Evolutionary conservation across 2,329 filamentous ascomycete species (phyloP).

Genomic region (Aureobasidium sp.): DNA sequence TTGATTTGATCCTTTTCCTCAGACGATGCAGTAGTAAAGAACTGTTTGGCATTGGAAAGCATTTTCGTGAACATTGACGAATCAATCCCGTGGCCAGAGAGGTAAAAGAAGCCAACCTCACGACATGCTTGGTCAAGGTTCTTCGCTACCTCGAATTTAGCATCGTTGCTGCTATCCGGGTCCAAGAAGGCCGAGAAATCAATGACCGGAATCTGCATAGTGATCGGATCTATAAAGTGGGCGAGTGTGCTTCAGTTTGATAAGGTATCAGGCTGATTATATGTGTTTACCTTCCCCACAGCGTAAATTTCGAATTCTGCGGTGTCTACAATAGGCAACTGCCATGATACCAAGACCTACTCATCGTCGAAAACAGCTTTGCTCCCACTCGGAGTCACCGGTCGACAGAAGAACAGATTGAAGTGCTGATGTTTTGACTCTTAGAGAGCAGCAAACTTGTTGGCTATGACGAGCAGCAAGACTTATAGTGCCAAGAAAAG

Average conservation of each 20-base stretch:
- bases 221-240: background rate
- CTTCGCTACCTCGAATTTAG: slow-evolving; percentile 4
- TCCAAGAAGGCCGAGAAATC: slow-evolving; percentile 13
- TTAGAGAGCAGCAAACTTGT: background rate
- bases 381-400: no score
- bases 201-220: slow-evolving; percentile 8
- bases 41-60: slow-evolving; percentile 5
- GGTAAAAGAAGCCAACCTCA: slow-evolving; percentile 18
- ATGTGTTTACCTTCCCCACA: background rate
- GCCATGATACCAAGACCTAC: background rate
- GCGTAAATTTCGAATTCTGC: background rate
- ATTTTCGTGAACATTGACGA: background rate
- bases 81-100: slow-evolving; percentile 12
- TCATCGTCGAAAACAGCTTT: no score
- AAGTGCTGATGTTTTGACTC: background rate
- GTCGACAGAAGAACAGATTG: no score
- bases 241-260: no score
- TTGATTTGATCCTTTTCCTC: slow-evolving; percentile 5
- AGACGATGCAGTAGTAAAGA: background rate
- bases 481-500: background rate
- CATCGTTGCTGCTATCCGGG: background rate
- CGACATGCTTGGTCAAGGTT: slow-evolving; percentile 11
- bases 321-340: slow-evolving; percentile 5
- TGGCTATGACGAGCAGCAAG: background rate
- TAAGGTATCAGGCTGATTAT: background rate